A percentile compares a stretch with the other conserved stretches of the same genome.
Conservation (phyloP, 2,329 filamentous ascomycete species). For the Ascochyta fabae region DNA sequence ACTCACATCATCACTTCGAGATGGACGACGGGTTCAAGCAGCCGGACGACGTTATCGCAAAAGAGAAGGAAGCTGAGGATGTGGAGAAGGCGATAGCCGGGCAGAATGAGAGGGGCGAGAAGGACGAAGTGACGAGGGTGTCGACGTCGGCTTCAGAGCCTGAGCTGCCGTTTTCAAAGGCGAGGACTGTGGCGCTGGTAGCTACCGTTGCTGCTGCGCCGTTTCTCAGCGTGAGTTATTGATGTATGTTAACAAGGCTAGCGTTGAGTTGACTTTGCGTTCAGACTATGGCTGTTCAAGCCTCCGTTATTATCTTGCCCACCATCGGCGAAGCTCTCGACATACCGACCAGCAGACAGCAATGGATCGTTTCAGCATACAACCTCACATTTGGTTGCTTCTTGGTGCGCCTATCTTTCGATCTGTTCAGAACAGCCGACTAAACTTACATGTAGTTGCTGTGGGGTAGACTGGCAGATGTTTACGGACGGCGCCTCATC, state of each 20-base stretch:
- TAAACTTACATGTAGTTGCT: slow-evolving; percentile 52
- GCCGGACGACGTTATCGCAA: slow-evolving; percentile 8
- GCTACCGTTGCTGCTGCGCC: slow-evolving; percentile 36
- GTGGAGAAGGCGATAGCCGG: not conserved
- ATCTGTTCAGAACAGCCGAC: not conserved
- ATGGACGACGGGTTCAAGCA: slow-evolving; percentile 21
- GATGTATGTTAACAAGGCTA: too few species aligned
- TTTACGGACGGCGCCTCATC: slow-evolving; percentile 70
- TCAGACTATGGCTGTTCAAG: slow-evolving; percentile 63
- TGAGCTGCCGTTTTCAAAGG: slow-evolving; percentile 39
- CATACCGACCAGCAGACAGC: slow-evolving; percentile 65
- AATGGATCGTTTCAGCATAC: slow-evolving; percentile 73
- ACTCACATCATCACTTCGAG: not conserved
- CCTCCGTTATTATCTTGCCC: slow-evolving; percentile 68
- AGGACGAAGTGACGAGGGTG: slow-evolving; percentile 13
- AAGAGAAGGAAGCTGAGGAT: slow-evolving; percentile 6
- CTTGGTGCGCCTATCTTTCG: slow-evolving; percentile 43
- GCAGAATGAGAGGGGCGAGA: slow-evolving; percentile 11
- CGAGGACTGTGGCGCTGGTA: slow-evolving; percentile 39
- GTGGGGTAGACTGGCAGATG: slow-evolving; percentile 71
- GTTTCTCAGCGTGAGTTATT: slow-evolving; percentile 41
- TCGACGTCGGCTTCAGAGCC: slow-evolving; percentile 11
- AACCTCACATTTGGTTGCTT: slow-evolving; percentile 72
- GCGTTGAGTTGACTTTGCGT: too few species aligned
- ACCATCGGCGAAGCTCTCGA: slow-evolving; percentile 63